These are phyloP conservation scores for Eutrema salsugineum DNA, from an alignment of 441 rosid species.

Conservation along the genomic window DNA sequence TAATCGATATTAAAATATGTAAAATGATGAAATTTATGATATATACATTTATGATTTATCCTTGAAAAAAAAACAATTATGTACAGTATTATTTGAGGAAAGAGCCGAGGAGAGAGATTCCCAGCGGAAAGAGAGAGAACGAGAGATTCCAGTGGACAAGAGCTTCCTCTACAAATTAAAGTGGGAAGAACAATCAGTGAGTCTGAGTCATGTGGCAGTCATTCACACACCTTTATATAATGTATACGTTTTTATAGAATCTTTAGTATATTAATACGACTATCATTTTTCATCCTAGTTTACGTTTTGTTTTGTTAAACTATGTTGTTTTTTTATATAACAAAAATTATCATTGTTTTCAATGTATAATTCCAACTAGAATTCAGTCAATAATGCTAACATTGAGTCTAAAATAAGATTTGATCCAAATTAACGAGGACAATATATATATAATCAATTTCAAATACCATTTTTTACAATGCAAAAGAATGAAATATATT, in stretches of 20 bases:
- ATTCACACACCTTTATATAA: background rate
- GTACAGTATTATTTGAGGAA: background rate
- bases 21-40: background rate
- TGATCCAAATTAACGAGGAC: background rate
- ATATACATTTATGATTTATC: background rate
- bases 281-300: background rate
- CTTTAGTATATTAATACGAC: background rate
- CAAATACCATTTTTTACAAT: too few relatives aligned
- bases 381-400: background rate
- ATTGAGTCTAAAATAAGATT: background rate
- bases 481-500: too few relatives aligned
- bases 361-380: background rate
- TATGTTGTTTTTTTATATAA: too few relatives aligned
- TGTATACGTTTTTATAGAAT: background rate
- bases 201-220: constrained; percentile 29
- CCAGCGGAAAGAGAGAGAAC: background rate
- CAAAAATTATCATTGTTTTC: too few relatives aligned
- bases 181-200: constrained; percentile 23
- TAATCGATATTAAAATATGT: background rate
- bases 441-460: background rate
- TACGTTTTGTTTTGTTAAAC: background rate
- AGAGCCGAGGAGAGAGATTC: background rate
- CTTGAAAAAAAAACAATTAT: background rate
- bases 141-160: constrained; percentile 10
- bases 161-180: constrained; percentile 4